Conservation (phyloP, 108 stramenopile species). For the Skeletonema grethae region DNA sequence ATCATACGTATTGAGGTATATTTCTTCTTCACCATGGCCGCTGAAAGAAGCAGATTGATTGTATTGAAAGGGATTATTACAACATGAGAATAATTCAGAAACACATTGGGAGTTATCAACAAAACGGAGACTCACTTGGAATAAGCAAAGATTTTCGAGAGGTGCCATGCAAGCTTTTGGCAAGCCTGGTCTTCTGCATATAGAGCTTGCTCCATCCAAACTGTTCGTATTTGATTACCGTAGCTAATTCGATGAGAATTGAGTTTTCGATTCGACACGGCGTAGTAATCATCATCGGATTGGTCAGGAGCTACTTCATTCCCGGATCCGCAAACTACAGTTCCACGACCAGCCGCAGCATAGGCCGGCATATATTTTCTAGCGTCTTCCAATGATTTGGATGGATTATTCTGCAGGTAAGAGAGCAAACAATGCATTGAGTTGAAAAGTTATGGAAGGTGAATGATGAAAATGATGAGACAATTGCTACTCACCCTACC, state of each 20-base stretch:
- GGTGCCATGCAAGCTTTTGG: constrained; percentile 51
- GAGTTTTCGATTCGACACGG: constrained; percentile 32
- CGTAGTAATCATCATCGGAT: constrained; percentile 28
- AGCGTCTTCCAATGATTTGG: background rate
- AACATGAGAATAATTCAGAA: no score
- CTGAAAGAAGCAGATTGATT: background rate
- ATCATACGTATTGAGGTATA: constrained; percentile 45
- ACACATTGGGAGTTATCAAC: no score
- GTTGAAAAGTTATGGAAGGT: no score
- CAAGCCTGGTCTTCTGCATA: constrained; percentile 50
- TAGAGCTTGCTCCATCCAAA: constrained; percentile 31
- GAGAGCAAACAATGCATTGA: no score
- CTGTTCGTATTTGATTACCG: constrained; percentile 25
- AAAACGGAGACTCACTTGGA: no score
- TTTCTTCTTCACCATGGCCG: constrained; percentile 18
- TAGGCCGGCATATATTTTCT: constrained; percentile 29
- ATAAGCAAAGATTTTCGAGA: constrained; percentile 44
- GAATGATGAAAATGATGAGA: background rate
- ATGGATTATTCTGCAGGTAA: background rate
- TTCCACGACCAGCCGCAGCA: constrained; percentile 9
- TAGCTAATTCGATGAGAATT: constrained; percentile 13
- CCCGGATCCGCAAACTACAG: constrained; percentile 37
- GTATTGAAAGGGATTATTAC: no score
- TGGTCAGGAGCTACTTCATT: constrained; percentile 46
- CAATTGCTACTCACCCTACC: background rate